Evolutionary conservation across 345 rosid genomes (phyloP).

Genomic region (Citrus australasica): DNA sequence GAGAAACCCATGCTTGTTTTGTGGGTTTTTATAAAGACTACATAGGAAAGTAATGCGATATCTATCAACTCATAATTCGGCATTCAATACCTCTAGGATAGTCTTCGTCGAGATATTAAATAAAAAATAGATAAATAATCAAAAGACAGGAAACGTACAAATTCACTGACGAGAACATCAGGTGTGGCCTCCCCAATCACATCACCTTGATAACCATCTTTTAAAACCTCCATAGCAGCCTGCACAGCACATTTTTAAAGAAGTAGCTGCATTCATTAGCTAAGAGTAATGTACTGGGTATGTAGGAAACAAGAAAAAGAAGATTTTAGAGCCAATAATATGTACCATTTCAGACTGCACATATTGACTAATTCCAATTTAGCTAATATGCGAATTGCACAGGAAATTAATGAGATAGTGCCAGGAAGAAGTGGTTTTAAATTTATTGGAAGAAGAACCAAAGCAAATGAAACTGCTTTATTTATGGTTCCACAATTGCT

Average conservation of each 20-base stretch:
- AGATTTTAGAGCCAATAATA: not conserved
- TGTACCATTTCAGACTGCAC: not conserved
- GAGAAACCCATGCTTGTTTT: not conserved
- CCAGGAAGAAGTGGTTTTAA: not conserved
- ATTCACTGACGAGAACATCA: slow-evolving; percentile 76
- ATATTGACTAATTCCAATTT: not conserved
- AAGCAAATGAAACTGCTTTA: not conserved
- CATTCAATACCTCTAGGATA: not conserved
- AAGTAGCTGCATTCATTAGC: not conserved
- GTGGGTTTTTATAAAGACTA: not conserved
- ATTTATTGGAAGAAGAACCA: not conserved
- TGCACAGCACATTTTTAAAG: slow-evolving; percentile 20
- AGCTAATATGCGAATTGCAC: not conserved
- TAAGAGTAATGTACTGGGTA: not conserved
- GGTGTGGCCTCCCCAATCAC: slow-evolving; percentile 88
- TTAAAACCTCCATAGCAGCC: slow-evolving; percentile 58
- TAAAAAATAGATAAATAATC: not conserved
- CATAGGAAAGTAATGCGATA: too few relatives aligned
- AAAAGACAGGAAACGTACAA: slow-evolving; percentile 56
- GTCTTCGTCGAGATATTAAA: not conserved
- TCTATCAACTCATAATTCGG: not conserved
- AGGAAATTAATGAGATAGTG: not conserved
- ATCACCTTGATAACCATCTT: slow-evolving; percentile 84
- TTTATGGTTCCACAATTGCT: not conserved
- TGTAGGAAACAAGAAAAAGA: not conserved